Percentiles rank a stretch among this genome's conserved stretches.
phyloP scores from a whole-genome alignment of 2,329 filamentous ascomycete genomes.

The Aspergillus brunneoviolaceus region DNA sequence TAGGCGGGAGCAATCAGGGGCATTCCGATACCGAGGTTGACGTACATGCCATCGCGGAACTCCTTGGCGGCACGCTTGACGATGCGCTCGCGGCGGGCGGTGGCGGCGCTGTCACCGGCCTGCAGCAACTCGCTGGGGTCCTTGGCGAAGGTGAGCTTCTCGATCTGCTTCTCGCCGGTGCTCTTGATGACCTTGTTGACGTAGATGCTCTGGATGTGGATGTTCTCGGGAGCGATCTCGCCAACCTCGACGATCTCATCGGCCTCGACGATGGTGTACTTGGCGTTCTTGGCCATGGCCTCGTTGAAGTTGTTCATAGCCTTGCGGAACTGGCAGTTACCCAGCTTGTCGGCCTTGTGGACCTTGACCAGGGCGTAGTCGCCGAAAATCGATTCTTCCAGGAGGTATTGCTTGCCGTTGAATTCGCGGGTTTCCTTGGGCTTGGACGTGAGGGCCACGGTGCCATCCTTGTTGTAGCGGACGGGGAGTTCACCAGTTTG shows the following conservation, averaged over 20 bases:
- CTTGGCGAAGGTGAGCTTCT: conserved; percentile 77
- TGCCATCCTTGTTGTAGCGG: conserved; percentile 80
- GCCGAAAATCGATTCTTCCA: conserved; percentile 74
- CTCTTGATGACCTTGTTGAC: conserved; percentile 77
- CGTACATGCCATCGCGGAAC: conserved; percentile 85
- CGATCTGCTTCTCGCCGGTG: conserved; percentile 69
- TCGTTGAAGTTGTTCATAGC: conserved; percentile 73
- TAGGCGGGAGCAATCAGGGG: conserved; percentile 79
- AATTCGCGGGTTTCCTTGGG: conserved; percentile 72
- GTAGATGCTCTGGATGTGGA: conserved; percentile 82
- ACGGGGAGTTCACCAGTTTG: conserved; percentile 57
- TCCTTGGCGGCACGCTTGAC: conserved; percentile 77
- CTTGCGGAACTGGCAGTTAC: conserved; percentile 76
- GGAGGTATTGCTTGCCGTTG: conserved; percentile 68
- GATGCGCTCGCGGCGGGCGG: conserved; percentile 76
- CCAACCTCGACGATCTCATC: conserved; percentile 79
- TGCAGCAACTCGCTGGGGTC: conserved; percentile 52
- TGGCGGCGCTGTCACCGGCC: conserved; percentile 60
- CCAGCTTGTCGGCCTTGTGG: conserved; percentile 72
- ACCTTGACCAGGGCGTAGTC: conserved; percentile 77
- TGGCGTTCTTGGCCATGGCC: conserved; percentile 79
- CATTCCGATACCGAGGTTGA: conserved; percentile 82
- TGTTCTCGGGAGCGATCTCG: conserved; percentile 68
- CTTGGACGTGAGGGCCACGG: conserved; percentile 66
- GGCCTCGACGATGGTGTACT: conserved; percentile 77